Evolutionary conservation across 176 grass and related monocot genomes (phyloP), one percentile per base, ranked within the genome.

Genomic region (Oryza glaberrima): DNA sequence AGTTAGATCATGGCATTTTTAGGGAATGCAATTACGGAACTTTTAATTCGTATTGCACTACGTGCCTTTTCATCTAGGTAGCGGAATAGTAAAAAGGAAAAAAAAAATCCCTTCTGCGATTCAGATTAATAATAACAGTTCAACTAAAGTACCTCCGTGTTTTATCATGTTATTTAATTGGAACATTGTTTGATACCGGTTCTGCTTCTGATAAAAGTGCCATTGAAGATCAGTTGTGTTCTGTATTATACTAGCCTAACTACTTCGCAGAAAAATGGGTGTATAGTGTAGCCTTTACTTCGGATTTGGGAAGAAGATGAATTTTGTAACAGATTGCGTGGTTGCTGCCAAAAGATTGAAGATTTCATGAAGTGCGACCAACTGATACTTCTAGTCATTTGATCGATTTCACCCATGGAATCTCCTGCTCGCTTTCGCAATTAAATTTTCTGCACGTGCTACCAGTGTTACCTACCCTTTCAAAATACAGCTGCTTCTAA

Each of bases 41-140:
- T 44, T 22, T 43, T 70, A 51, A 14, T 12, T 60, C 41, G 64
- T 77, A 67, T 77, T 84, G 20, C 26, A 48, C 52, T 56, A 34
- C 34, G 1, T 9, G 20, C 14, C 8, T 58, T 74, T 58, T 20
- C 30, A 60, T 73, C 70, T 65, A 7, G 74, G 20, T 69, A 4
- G 56, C 15, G 17, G 4, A 22, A 51, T 64, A 52, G 54, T 63
- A 7, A 78, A 65, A 72, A 9, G 1, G 43, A 9, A 4, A 63
- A 61, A 61, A 22, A 23, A 4, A 32, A 13, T 3, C 36, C n/a
- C 2, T 60, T 32, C 67, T 30, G 67, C 17, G 6, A 80, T 82
- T 17, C 38, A 72, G 14, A 48, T 34, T 80, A 16, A 48, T 47
- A 64, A 77, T 17, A 32, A 17, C 44, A 83, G 9, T 12, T 65